Evolutionary conservation across 768 basidiomycete species (phyloP).

Genomic region (Amanita molliuscula): DNA sequence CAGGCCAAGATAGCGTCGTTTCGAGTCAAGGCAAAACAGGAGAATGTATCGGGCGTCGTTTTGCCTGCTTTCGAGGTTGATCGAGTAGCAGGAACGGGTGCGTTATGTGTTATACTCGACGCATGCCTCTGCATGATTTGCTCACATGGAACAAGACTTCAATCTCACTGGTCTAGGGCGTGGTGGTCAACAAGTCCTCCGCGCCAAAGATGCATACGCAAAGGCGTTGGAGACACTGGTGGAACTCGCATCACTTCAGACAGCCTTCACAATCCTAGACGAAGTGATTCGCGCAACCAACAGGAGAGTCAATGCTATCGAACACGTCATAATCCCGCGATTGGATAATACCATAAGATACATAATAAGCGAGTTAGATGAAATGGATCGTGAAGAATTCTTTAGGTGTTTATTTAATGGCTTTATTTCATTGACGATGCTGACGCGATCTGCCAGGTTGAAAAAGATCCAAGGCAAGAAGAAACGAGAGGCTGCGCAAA

Average conservation of each 20-base stretch:
- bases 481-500: slow-evolving; percentile 43
- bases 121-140: neutral
- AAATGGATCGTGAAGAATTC: slow-evolving; percentile 97
- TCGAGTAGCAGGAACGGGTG: slow-evolving; percentile 76
- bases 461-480: slow-evolving; percentile 99
- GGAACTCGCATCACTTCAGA: slow-evolving; percentile 93
- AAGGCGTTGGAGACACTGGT: slow-evolving; percentile 97
- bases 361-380: slow-evolving; percentile 94
- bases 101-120: slow-evolving; percentile 10
- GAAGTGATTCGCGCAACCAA: slow-evolving; percentile 99
- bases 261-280: slow-evolving; percentile 96
- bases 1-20: slow-evolving; percentile 87
- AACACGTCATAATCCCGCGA: slow-evolving; percentile 91
- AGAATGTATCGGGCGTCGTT: slow-evolving; percentile 96
- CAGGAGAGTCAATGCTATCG: slow-evolving; percentile 96
- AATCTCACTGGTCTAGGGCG: slow-evolving; percentile 95
- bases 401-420: slow-evolving; percentile 49
- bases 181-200: slow-evolving; percentile 92
- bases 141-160: slow-evolving; percentile 50
- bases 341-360: slow-evolving; percentile 98
- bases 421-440: neutral
- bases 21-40: slow-evolving; percentile 89
- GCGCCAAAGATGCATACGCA: slow-evolving; percentile 94
- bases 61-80: slow-evolving; percentile 93
- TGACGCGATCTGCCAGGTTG: slow-evolving; percentile 37